Evolutionary conservation across 305 asterid species (phyloP).

Genomic region (Solanum aculeatissimum): DNA sequence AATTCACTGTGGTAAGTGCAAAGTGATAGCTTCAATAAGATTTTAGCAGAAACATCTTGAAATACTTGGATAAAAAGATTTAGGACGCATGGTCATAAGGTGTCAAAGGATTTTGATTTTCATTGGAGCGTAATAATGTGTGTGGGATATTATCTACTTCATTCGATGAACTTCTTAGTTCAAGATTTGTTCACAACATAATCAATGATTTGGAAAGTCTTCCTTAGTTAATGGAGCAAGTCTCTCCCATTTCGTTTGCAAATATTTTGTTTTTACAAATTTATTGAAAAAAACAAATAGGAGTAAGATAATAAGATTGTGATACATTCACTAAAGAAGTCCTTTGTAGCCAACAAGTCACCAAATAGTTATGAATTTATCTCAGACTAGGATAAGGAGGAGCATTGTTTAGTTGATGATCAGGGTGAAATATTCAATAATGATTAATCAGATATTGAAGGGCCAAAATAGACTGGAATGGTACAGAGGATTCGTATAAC

Average conservation of each 20-base stretch:
- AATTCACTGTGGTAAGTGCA: not conserved
- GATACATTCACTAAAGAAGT: not conserved
- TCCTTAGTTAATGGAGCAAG: not conserved
- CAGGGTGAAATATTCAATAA: not conserved
- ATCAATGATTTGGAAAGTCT: not conserved
- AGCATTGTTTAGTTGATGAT: not conserved
- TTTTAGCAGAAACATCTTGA: not conserved
- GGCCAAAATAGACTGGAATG: not conserved
- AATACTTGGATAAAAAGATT: not conserved
- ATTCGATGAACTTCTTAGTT: not conserved
- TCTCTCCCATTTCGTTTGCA: not conserved
- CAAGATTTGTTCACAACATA: not conserved
- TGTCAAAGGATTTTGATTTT: not conserved
- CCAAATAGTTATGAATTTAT: not conserved
- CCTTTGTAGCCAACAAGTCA: not conserved
- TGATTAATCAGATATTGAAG: not conserved
- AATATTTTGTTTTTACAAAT: not conserved
- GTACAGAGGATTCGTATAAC: not conserved
- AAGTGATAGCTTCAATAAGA: not conserved
- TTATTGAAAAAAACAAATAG: not conserved
- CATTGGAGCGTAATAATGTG: not conserved
- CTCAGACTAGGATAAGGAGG: not conserved
- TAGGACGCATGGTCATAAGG: not conserved
- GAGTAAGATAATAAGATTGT: not conserved
- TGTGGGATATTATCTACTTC: not conserved